These are phyloP conservation scores for Ogataea philodendri DNA, from an alignment of 805 yeast genomes.

Conservation along the genomic window DNA sequence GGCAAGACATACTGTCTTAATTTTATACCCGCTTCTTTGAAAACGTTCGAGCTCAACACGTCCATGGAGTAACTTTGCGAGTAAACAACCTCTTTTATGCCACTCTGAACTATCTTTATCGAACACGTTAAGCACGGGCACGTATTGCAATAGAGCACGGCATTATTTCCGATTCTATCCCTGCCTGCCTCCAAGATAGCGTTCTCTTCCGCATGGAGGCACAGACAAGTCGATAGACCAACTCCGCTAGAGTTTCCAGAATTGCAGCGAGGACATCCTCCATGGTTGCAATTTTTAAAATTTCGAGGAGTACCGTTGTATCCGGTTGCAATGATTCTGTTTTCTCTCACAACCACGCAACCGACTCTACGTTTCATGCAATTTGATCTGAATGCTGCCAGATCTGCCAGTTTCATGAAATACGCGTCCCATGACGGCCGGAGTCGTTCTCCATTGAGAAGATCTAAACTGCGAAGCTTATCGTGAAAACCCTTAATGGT, in stretches of 20 bases:
- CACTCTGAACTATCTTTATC: constrained; percentile 90
- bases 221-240: constrained; percentile 77
- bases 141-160: constrained; percentile 87
- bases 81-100: constrained; percentile 87
- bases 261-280: constrained; percentile 93
- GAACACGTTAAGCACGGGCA: constrained; percentile 97
- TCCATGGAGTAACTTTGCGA: constrained; percentile 95
- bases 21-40: constrained; percentile 68
- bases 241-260: constrained; percentile 61
- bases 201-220: constrained; percentile 97
- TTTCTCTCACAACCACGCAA: constrained; percentile 85
- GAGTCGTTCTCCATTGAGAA: constrained; percentile 54
- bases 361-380: constrained; percentile 99
- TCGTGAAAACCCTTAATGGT: constrained; percentile 38
- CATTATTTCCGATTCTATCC: constrained; percentile 65
- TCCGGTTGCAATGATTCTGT: constrained; percentile 90
- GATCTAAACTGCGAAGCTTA: constrained; percentile 40
- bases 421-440: constrained; percentile 97
- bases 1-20: constrained; percentile 60
- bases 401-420: constrained; percentile 88
- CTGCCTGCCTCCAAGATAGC: constrained; percentile 93
- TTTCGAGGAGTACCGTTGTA: constrained; percentile 97
- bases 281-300: constrained; percentile 84
- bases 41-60: constrained; percentile 62
- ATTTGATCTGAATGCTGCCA: constrained; percentile 89